Conservation (phyloP, 169 alveolate species). For the Theileria annulata region DNA sequence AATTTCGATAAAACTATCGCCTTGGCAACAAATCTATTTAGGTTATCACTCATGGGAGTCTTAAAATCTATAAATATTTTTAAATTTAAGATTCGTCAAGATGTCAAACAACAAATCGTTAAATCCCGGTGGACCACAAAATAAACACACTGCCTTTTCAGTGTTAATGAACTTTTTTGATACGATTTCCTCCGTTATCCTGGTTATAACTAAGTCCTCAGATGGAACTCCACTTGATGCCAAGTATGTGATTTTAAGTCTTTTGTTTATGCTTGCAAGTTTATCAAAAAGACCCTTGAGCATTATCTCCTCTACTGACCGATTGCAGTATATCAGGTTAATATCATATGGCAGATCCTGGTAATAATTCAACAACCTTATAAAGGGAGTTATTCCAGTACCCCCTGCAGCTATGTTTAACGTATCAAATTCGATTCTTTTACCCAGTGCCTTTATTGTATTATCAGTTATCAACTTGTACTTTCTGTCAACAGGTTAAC, state of each 20-base stretch:
- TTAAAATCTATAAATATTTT: slow-evolving; percentile 8
- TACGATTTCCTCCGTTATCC: slow-evolving; percentile 19
- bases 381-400: slow-evolving; percentile 79
- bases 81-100: slow-evolving; percentile 16
- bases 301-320: slow-evolving; percentile 51
- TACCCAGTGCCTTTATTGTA: slow-evolving; percentile 7
- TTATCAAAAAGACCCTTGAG: slow-evolving; percentile 47
- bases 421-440: slow-evolving; percentile 42
- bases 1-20: slow-evolving; percentile 53
- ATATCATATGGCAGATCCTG: slow-evolving; percentile 14
- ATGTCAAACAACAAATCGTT: slow-evolving; percentile 7
- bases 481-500: not conserved
- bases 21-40: slow-evolving; percentile 55
- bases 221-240: not conserved
- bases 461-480: slow-evolving; percentile 7
- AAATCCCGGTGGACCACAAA: slow-evolving; percentile 33
- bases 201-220: not conserved
- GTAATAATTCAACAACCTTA: slow-evolving; percentile 57
- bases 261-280: slow-evolving; percentile 7
- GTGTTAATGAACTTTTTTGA: not conserved
- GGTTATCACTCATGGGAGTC: not conserved
- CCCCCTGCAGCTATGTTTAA: slow-evolving; percentile 78
- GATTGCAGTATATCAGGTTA: slow-evolving; percentile 48
- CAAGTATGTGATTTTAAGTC: slow-evolving; percentile 34
- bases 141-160: slow-evolving; percentile 10